These are phyloP conservation scores for Botrytis fragariae DNA, from an alignment of 2,329 filamentous ascomycete genomes.

Conservation along the genomic window DNA sequence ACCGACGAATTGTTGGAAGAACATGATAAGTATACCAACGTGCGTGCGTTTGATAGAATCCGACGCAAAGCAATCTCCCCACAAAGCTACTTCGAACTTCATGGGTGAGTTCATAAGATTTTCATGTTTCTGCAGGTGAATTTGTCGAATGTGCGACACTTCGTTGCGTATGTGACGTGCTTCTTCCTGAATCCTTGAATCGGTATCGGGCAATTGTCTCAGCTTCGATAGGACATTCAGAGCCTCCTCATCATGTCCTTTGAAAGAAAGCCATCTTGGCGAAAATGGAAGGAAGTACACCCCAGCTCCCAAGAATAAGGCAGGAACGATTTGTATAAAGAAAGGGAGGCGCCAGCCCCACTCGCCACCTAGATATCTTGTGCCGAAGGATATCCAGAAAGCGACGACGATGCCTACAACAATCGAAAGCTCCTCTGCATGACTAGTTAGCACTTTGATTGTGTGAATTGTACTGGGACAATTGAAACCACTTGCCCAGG, in stretches of 20 bases:
- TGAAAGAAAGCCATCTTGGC: slow-evolving; percentile 41
- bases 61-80: slow-evolving; percentile 49
- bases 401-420: slow-evolving; percentile 45
- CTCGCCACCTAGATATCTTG: slow-evolving; percentile 39
- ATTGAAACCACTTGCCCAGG: slow-evolving; percentile 5
- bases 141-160: slow-evolving; percentile 37
- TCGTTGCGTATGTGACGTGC: slow-evolving; percentile 47
- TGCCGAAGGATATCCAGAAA: slow-evolving; percentile 46
- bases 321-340: slow-evolving; percentile 30
- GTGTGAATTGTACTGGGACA: neutral
- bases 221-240: slow-evolving; percentile 49
- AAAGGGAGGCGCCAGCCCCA: slow-evolving; percentile 40
- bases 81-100: slow-evolving; percentile 48
- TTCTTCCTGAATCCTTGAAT: slow-evolving; percentile 52
- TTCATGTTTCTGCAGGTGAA: slow-evolving; percentile 43
- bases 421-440: slow-evolving; percentile 40
- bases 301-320: slow-evolving; percentile 39
- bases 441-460: neutral
- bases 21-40: slow-evolving; percentile 51
- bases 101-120: slow-evolving; percentile 32
- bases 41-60: slow-evolving; percentile 50
- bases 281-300: slow-evolving; percentile 49
- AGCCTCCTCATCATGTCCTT: slow-evolving; percentile 49
- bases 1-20: slow-evolving; percentile 56
- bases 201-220: slow-evolving; percentile 47